These are phyloP conservation scores for Ceratocystis lukuohia DNA, from an alignment of 2,329 filamentous ascomycete genomes.

Conservation along the genomic window DNA sequence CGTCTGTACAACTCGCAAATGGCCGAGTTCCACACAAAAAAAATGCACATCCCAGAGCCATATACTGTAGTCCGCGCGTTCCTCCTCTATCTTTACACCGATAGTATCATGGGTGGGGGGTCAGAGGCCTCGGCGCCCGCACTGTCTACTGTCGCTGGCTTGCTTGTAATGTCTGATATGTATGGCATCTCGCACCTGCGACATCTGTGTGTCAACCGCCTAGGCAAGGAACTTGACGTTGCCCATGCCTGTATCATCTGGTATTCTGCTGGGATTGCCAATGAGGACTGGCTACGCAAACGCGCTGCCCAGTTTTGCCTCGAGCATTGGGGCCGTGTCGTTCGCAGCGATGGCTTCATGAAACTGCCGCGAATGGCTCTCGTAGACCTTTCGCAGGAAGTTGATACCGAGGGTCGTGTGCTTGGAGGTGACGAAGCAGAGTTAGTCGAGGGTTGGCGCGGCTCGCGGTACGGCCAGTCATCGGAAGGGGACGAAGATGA, in stretches of 20 bases:
- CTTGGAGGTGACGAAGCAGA: conserved; percentile 74
- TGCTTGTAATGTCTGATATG: conserved; percentile 94
- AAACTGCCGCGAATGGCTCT: conserved; percentile 64
- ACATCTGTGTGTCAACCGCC: conserved; percentile 76
- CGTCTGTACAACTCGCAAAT: conserved; percentile 87
- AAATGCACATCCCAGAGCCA: conserved; percentile 95
- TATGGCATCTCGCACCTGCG: conserved; percentile 94
- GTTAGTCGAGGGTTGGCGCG: conserved; percentile 38
- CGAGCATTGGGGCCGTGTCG: conserved; percentile 86
- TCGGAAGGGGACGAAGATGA: conserved; percentile 39
- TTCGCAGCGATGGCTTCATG: conserved; percentile 77
- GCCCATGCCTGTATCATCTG: conserved; percentile 92
- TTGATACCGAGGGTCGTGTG: conserved; percentile 84
- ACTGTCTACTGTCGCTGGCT: conserved; percentile 76
- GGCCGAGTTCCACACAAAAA: conserved; percentile 92
- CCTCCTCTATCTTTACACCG: conserved; percentile 91
- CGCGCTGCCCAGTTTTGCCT: conserved; percentile 81
- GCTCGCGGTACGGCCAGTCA: conserved; percentile 27
- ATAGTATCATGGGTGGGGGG: conserved; percentile 55
- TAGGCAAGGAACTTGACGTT: conserved; percentile 82
- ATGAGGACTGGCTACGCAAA: conserved; percentile 85
- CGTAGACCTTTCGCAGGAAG: conserved; percentile 84
- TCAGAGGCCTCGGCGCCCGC: conserved; percentile 48
- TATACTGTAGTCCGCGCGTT: conserved; percentile 91
- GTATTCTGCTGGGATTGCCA: conserved; percentile 81